These are phyloP conservation scores for Takashimella koratensis DNA, from an alignment of 1,284 basidiomycete genomes.

Conservation along the genomic window DNA sequence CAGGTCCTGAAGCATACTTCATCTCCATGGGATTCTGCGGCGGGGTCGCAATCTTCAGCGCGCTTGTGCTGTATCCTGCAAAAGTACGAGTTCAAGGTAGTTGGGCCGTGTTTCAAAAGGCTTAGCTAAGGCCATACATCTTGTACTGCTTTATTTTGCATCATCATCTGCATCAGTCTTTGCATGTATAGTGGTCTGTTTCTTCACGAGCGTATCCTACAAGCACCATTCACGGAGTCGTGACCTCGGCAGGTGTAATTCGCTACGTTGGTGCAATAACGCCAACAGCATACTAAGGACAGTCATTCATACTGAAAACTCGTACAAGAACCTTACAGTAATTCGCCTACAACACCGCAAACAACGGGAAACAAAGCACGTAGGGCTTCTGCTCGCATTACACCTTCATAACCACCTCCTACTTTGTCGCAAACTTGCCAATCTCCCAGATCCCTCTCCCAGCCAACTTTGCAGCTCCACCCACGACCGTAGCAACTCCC, in stretches of 20 bases:
- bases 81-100: constrained; percentile 43
- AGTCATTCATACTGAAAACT: no score
- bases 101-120: constrained; percentile 7
- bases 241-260: no score
- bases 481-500: constrained; percentile 15
- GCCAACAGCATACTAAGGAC: no score
- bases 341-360: no score
- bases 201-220: no score
- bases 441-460: constrained; percentile 23
- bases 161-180: neutral
- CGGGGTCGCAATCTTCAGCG: constrained; percentile 37
- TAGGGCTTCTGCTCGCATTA: no score
- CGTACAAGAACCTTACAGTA: no score
- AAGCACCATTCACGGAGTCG: no score
- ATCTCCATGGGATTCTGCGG: constrained; percentile 50
- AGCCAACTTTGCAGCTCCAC: constrained; percentile 17
- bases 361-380: no score
- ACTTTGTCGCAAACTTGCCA: constrained; percentile 16
- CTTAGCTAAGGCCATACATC: no score
- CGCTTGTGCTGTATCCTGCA: constrained; percentile 35
- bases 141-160: neutral
- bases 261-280: no score
- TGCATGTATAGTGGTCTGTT: neutral
- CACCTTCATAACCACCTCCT: no score
- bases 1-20: constrained; percentile 41